Evolutionary conservation across 768 basidiomycete species (phyloP).

Genomic region (Cantharellus cinnabarinus): DNA sequence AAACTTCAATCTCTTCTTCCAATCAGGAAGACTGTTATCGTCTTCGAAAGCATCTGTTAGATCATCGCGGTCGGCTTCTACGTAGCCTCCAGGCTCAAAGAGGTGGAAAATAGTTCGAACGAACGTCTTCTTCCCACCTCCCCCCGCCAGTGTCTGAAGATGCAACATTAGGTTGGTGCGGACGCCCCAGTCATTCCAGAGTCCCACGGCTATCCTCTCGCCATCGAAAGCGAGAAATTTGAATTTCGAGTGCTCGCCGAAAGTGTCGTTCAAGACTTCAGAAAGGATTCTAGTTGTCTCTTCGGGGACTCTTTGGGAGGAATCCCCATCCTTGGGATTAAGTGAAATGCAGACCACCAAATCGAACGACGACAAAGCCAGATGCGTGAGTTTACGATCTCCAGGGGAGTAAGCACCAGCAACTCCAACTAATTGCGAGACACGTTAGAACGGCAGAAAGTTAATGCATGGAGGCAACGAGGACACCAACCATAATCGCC

Average conservation of each 20-base stretch:
- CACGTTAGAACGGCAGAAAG: too few relatives aligned
- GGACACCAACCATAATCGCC: too few relatives aligned
- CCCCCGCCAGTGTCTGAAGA: neutral
- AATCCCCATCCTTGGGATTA: too few relatives aligned
- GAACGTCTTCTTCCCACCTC: neutral
- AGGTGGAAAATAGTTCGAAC: neutral
- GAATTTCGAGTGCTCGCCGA: neutral
- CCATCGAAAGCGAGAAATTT: neutral
- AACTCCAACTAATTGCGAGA: too few relatives aligned
- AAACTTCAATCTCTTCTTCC: neutral
- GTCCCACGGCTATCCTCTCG: neutral
- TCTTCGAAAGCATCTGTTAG: neutral
- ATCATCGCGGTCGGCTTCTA: neutral
- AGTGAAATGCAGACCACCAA: too few relatives aligned
- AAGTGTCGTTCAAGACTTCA: neutral
- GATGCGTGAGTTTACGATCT: too few relatives aligned
- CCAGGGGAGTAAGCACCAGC: too few relatives aligned
- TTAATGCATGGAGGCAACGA: too few relatives aligned
- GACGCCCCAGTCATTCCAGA: neutral
- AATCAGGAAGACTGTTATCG: neutral
- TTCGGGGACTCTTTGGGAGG: too few relatives aligned
- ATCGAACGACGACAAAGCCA: too few relatives aligned
- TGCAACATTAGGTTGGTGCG: neutral
- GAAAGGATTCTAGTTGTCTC: too few relatives aligned
- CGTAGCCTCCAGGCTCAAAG: neutral